phyloP scores from a whole-genome alignment of 139 green algal genomes.

The Zygnema circumcarinatum region DNA sequence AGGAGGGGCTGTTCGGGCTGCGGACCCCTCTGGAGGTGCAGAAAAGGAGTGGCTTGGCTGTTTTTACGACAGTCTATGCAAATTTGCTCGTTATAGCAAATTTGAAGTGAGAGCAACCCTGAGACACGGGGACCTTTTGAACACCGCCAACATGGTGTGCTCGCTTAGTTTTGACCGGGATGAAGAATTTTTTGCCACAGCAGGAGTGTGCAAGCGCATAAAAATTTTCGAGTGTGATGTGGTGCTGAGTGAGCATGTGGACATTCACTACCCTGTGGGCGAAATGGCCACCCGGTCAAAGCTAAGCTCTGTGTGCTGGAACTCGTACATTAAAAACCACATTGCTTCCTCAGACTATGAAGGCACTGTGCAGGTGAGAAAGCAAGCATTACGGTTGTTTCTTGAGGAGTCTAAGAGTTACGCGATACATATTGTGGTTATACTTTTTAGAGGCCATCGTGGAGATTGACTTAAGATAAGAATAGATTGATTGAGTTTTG shows the following conservation, averaged over 20 bases:
- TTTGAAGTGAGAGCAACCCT: conserved; percentile 67
- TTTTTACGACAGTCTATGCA: conserved; percentile 69
- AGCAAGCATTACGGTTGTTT: too few species aligned
- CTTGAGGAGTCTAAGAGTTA: neutral
- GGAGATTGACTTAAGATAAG: neutral
- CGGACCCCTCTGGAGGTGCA: neutral
- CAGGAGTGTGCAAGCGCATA: conserved; percentile 77
- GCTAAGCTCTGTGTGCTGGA: conserved; percentile 82
- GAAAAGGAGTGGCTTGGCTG: conserved; percentile 46
- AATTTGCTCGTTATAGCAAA: conserved; percentile 57
- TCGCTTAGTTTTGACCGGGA: conserved; percentile 83
- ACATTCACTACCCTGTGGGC: conserved; percentile 73
- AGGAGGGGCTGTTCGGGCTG: neutral
- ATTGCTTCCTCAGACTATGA: conserved; percentile 84
- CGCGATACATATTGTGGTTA: neutral
- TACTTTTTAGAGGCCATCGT: neutral
- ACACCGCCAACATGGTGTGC: conserved; percentile 78
- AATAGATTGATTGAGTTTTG: neutral
- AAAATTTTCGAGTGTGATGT: conserved; percentile 68
- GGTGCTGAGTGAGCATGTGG: conserved; percentile 62
- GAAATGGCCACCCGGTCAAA: conserved; percentile 78
- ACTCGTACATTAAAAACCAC: conserved; percentile 77
- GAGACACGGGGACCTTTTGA: conserved; percentile 66
- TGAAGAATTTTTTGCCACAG: conserved; percentile 88
- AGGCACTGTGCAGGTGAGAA: conserved; percentile 67